Conservation (phyloP, 352 stramenopile genomes). For the Peronospora belbahrii region DNA sequence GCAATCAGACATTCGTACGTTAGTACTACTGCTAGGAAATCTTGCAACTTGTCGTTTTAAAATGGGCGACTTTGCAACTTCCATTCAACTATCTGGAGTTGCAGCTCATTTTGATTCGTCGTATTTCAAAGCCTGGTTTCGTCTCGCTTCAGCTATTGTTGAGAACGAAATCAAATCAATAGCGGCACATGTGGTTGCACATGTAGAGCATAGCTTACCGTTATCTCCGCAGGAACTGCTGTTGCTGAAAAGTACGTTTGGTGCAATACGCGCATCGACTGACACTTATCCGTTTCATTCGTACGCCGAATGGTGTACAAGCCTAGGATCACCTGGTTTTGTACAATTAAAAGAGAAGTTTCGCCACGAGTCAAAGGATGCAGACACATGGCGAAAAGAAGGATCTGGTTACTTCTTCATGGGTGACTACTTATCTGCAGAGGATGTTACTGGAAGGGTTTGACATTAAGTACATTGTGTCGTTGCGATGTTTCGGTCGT, state of each 20-base stretch:
- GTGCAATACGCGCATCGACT: not conserved
- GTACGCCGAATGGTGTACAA: constrained; percentile 13
- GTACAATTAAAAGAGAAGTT: not conserved
- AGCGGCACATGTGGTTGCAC: not conserved
- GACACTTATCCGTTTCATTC: constrained; percentile 1
- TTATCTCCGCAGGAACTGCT: not conserved
- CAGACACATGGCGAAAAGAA: constrained; percentile 10
- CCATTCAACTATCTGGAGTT: constrained; percentile 16
- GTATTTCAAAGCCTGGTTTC: constrained; percentile 20
- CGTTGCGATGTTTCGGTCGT: constrained; percentile 9
- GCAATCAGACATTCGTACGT: constrained; percentile 1
- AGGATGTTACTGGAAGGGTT: constrained; percentile 11
- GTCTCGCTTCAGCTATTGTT: constrained; percentile 11
- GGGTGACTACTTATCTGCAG: constrained; percentile 2
- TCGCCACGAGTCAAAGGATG: not conserved
- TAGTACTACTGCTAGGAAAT: constrained; percentile 19
- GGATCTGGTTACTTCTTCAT: constrained; percentile 10
- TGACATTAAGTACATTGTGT: constrained; percentile 1
- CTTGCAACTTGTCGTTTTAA: constrained; percentile 19
- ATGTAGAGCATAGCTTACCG: not conserved
- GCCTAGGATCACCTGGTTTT: not conserved
- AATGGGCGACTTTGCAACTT: constrained; percentile 4
- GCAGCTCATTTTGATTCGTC: constrained; percentile 10
- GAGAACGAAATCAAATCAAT: not conserved
- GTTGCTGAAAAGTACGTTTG: constrained; percentile 4